Conservation (phyloP, 768 basidiomycete species). For the Cystobasidiopsis lactophilus region DNA sequence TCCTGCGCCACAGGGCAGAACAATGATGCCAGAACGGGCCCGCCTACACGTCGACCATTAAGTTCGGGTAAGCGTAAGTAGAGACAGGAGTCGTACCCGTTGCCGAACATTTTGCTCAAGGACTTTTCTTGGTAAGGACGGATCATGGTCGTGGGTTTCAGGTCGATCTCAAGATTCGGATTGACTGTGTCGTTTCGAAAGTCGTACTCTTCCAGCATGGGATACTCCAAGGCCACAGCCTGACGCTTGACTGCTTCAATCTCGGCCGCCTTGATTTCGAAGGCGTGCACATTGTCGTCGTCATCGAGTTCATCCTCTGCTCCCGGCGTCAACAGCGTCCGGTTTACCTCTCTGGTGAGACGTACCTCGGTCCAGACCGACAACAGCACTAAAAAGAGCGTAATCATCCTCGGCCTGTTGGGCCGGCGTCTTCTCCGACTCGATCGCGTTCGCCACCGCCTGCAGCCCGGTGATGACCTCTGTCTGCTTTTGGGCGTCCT, state of each 20-base stretch:
- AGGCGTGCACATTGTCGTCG: slow-evolving; percentile 90
- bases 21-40: slow-evolving; percentile 92
- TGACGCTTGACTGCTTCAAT: slow-evolving; percentile 94
- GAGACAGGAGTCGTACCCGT: slow-evolving; percentile 44
- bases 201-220: slow-evolving; percentile 97
- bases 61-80: neutral
- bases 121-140: slow-evolving; percentile 97
- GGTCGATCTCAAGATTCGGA: slow-evolving; percentile 88
- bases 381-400: slow-evolving; percentile 84
- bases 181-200: slow-evolving; percentile 94
- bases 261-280: slow-evolving; percentile 79
- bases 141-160: slow-evolving; percentile 93
- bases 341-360: neutral
- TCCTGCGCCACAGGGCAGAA: slow-evolving; percentile 91
- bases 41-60: slow-evolving; percentile 38
- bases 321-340: too few relatives aligned
- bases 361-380: slow-evolving; percentile 72
- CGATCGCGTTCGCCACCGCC: neutral
- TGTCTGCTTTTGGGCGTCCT: slow-evolving; percentile 31
- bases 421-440: slow-evolving; percentile 1
- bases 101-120: slow-evolving; percentile 98
- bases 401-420: slow-evolving; percentile 31
- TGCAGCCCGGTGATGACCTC: slow-evolving; percentile 29
- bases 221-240: slow-evolving; percentile 89
- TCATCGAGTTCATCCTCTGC: slow-evolving; percentile 80